phyloP scores from a whole-genome alignment of 257 asterid species.

The Jaltomata sinuosa region DNA sequence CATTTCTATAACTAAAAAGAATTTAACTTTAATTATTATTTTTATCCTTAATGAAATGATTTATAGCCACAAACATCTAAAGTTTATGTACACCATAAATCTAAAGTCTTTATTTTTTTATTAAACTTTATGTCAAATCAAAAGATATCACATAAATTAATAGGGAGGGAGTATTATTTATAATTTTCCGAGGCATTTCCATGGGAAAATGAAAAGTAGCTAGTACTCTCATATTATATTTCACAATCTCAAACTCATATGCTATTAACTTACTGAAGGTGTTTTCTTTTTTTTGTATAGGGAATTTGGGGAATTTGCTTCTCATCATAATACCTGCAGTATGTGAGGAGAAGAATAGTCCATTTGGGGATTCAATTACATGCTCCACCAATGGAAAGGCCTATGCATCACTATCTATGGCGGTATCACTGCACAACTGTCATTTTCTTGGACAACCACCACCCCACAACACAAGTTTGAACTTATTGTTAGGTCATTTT shows the following conservation, averaged over 20 bases:
- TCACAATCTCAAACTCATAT: background rate
- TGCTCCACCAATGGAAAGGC: constrained; percentile 22
- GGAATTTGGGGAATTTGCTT: constrained; percentile 30
- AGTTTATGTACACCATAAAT: background rate
- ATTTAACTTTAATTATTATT: too few relatives aligned
- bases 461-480: too few relatives aligned
- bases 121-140: background rate
- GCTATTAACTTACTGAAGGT: background rate
- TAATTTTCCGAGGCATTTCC: background rate
- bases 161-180: background rate
- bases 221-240: too few relatives aligned
- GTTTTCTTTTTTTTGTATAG: background rate
- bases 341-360: constrained; percentile 23
- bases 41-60: too few relatives aligned
- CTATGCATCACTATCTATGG: constrained; percentile 30
- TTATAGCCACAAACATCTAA: too few relatives aligned
- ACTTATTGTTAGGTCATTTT: too few relatives aligned
- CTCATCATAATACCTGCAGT: constrained; percentile 27
- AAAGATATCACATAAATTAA: background rate
- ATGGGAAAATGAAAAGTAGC: background rate
- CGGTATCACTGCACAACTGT: constrained; percentile 1
- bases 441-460: background rate
- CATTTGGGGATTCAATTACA: constrained; percentile 20
- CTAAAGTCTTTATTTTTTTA: background rate
- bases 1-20: too few relatives aligned